Conservation (phyloP, 331 rosid species). For the Dryas integrifolia region DNA sequence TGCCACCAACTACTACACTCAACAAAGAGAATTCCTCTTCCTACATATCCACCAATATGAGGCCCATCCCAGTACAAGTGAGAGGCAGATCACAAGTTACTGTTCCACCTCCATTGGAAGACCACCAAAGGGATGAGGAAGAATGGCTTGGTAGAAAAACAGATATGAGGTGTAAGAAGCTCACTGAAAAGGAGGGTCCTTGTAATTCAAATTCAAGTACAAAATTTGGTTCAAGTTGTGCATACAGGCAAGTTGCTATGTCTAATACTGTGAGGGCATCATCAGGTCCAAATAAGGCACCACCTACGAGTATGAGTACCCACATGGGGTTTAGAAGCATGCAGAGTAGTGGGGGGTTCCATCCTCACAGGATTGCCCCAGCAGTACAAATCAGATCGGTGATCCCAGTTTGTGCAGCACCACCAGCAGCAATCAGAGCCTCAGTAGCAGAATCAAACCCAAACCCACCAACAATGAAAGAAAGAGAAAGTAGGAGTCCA, state of each 20-base stretch:
- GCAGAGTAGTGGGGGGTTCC: constrained; percentile 25
- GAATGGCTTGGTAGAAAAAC: constrained; percentile 25
- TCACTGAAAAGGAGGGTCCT: not conserved
- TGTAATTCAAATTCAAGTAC: constrained; percentile 7
- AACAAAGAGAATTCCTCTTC: not conserved
- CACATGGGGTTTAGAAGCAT: constrained; percentile 3
- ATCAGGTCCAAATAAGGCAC: constrained; percentile 1
- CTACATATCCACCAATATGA: not conserved
- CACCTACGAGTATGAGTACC: not conserved
- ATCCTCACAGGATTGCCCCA: constrained; percentile 39
- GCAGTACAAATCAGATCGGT: constrained; percentile 46
- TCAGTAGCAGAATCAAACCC: not conserved
- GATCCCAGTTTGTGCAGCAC: constrained; percentile 49
- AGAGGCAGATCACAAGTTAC: constrained; percentile 21
- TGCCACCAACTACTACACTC: constrained; percentile 18
- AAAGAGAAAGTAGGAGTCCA: not conserved
- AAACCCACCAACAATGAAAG: constrained; percentile 17
- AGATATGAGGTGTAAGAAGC: not conserved
- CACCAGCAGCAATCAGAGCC: constrained; percentile 18
- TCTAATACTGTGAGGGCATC: not conserved
- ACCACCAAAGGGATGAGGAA: constrained; percentile 37
- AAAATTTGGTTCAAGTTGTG: constrained; percentile 14
- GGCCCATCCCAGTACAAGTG: constrained; percentile 25
- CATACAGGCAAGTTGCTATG: constrained; percentile 21
- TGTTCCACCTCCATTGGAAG: constrained; percentile 27